Base-by-base conservation (phyloP, 805 yeast genomes). In the Kazachstania viticola region DNA sequence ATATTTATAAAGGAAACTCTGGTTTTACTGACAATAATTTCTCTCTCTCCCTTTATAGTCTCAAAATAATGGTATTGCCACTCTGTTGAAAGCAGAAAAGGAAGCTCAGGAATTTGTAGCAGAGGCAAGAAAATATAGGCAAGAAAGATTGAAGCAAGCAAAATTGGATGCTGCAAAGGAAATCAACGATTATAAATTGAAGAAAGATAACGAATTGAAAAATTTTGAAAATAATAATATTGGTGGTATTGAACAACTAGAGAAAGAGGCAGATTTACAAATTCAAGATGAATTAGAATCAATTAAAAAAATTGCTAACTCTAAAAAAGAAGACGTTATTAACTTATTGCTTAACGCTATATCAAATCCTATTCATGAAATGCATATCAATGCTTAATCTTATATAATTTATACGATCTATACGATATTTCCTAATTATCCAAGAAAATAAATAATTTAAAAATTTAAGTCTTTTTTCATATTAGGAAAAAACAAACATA, bases 51-150 rank as follows among this genome's bases (percentile, higher is more conserved):
- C n/a, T n/a, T n/a, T n/a, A 11, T 21, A 38, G 52, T 48, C 56
- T 16, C 54, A 49, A 40, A 45, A 47, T 34, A 53, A 54, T 52
- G 61, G 61, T 47, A 49, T 56, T 39, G 58, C 58, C 25, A 51
- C 59, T 23, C 39, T 56, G 32, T 41, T 56, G 32, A 54, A 80
- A 69, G 94, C 97, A 40, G 98, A 91, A 65, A 84, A 81, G 62
- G 88, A 83, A 50, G 97, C 98, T n/a, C 96, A 94, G 48, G 87
- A 78, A 47, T 81, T 87, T 42, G 97, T 91, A 39, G 71, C 87
- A 49, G 79, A 80, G 55, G 96, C 98, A 16, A 82, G 97, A 68
- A 71, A 77, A 48, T 84, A 78, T 68, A 68, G 54, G 73, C 71
- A 53, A 26, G 78, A 73, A 45, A 80, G 85, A 44, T 70, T 91